Base-by-base conservation (phyloP, 768 basidiomycete species). In the Cyclocybe aegerita region DNA sequence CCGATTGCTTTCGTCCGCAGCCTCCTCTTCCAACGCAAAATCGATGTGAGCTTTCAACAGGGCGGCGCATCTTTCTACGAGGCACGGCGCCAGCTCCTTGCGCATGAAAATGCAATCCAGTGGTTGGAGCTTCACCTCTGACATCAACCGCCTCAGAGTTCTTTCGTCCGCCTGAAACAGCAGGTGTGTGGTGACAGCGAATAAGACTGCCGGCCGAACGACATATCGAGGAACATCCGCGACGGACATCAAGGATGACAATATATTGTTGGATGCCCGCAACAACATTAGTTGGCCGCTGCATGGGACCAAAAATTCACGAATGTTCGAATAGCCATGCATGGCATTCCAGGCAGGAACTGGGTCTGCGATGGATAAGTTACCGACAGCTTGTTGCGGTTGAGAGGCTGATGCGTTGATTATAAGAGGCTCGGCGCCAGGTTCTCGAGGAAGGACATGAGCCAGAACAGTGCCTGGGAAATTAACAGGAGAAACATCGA, bases 401-500 rank as follows among this genome's bases (percentile, higher is more conserved):
- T 61, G 55, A 36, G 53, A 56, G 31, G 57, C 65, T 14, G 64
- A 65, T 12, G 73, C 69, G 30, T 76, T 77, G 53, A 72, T 72
- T 15, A 83, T 69, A 60, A 86, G 78, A 15, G 81, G 71, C 16
- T 73, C 70, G 40, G 77, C 62, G 48, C 73, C 70, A 9, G 30
- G 39, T 23, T 70, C 59, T 4, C 67, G 64, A 37, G 73, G 64
- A 9, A 67, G 59, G 39, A 87, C 73, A 47, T 81, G 70, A 9
- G 72, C 81, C 32, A 85, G 59, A 10, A 87, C 84, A 44, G 72
- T 73, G 7, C 66, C 64, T 4, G 85, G 86, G 48, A 83, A 82
- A 56, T 81, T 74, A 12, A 82, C 63, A 0, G 85, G 83, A 4
- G 70, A 71, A 0, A 82, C 82, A 7, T 61, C 54, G 12, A 86